Percentiles rank a stretch among this genome's conserved stretches.
Evolutionary conservation across 2,329 filamentous ascomycete genomes (phyloP).

Genomic region (Chalaropsis thielavioides): DNA sequence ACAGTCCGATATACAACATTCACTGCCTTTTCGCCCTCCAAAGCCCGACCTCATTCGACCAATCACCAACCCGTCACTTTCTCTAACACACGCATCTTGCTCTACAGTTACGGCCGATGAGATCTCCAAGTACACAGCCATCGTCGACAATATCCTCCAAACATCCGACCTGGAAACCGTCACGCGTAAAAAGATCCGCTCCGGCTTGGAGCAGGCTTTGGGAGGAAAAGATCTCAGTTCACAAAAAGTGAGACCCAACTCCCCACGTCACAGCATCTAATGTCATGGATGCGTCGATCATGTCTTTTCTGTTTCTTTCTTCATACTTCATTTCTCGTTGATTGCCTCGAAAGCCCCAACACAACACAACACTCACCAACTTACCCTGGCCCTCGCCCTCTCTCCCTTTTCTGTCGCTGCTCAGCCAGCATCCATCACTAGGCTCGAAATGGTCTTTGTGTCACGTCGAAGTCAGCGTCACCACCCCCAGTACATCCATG

Average conservation of each 20-base stretch:
- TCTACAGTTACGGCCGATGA: constrained; percentile 36
- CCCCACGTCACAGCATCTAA: constrained; percentile 1
- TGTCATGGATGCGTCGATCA: background rate
- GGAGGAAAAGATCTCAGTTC: constrained; percentile 43
- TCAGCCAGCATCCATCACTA: background rate
- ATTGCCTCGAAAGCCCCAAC: background rate
- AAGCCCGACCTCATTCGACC: background rate
- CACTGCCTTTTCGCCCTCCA: background rate
- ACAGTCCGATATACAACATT: background rate
- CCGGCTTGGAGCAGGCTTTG: constrained; percentile 39
- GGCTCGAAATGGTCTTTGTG: background rate
- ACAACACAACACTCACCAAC: background rate
- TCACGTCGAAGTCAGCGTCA: background rate
- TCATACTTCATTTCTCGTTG: background rate
- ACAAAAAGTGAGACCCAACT: constrained; percentile 36
- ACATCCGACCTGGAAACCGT: constrained; percentile 47
- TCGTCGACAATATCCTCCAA: constrained; percentile 46
- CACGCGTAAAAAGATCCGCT: constrained; percentile 47
- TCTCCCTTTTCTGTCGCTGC: background rate
- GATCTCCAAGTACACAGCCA: constrained; percentile 37
- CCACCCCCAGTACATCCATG: background rate
- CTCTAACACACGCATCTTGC: background rate
- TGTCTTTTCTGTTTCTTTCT: background rate
- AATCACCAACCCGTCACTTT: background rate
- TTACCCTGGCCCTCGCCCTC: background rate